A percentile compares a stretch with the other conserved stretches of the same genome.
phyloP scores from a whole-genome alignment of 495 filamentous ascomycete genomes.

The Neurospora sublineolata region DNA sequence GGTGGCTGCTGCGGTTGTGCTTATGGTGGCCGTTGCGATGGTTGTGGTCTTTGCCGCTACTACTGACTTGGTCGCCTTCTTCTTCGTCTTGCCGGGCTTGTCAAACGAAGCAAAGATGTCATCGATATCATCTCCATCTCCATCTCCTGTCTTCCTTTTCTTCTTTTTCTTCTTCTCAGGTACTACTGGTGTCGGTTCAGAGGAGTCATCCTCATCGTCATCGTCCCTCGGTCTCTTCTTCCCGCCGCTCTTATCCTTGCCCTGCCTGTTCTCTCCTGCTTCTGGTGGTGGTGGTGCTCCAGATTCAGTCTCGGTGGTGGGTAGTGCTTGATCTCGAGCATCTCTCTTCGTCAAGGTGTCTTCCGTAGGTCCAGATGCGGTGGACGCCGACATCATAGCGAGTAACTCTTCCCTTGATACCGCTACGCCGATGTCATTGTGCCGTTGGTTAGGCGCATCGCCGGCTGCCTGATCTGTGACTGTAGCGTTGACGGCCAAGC shows the following conservation, averaged over 20 bases:
- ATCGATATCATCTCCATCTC: conserved; percentile 17
- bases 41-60: too few species aligned
- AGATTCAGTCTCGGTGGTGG: background rate
- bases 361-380: background rate
- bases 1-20: background rate
- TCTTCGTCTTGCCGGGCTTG: conserved; percentile 10
- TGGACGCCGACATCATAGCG: background rate
- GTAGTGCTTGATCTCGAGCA: background rate
- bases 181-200: background rate
- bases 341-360: background rate
- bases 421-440: conserved; percentile 12
- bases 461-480: background rate
- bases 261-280: background rate
- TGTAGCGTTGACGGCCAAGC: background rate
- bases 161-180: conserved; percentile 14
- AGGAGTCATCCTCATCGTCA: background rate
- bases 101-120: conserved; percentile 12
- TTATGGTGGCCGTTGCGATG: background rate
- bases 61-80: too few species aligned
- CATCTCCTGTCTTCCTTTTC: conserved; percentile 16
- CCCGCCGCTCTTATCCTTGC: background rate
- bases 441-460: background rate
- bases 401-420: conserved; percentile 7
- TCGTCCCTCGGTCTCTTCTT: background rate
- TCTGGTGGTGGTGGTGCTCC: conserved; percentile 5